Evolutionary conservation across 768 basidiomycete species (phyloP).

Genomic region (Podaxis sp.): DNA sequence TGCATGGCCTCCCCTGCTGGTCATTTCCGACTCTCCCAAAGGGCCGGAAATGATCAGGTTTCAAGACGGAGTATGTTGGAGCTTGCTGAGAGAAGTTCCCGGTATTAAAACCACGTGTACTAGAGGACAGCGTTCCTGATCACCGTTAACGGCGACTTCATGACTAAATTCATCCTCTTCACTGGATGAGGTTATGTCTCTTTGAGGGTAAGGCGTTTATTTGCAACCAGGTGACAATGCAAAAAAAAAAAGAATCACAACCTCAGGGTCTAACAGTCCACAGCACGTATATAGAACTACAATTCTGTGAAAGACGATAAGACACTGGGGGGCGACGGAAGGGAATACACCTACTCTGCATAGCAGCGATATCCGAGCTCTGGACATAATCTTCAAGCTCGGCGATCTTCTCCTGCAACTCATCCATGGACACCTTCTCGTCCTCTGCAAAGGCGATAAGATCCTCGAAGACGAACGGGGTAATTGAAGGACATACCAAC

Average conservation of each 20-base stretch:
- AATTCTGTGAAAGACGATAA: constrained; percentile 15
- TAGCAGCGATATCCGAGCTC: constrained; percentile 88
- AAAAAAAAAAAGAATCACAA: not conserved
- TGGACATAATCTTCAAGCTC: constrained; percentile 90
- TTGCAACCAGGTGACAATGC: not conserved
- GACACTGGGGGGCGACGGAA: not conserved
- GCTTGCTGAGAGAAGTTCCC: not conserved
- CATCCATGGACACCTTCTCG: constrained; percentile 89
- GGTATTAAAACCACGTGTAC: constrained; percentile 14
- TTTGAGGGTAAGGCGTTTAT: not conserved
- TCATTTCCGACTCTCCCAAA: constrained; percentile 14
- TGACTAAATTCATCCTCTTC: not conserved
- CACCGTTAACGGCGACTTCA: constrained; percentile 12
- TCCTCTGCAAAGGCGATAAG: constrained; percentile 65
- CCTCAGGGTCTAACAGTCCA: constrained; percentile 2
- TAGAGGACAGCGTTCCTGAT: constrained; percentile 20
- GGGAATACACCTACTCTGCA: constrained; percentile 70
- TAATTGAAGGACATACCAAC: constrained; percentile 40
- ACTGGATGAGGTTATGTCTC: not conserved
- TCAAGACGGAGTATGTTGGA: not conserved
- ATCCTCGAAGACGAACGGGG: not conserved
- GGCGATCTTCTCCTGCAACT: constrained; percentile 86
- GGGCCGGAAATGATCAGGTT: constrained; percentile 5
- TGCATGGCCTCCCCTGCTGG: not conserved
- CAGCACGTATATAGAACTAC: constrained; percentile 5